Evolutionary conservation across 2,329 filamentous ascomycete genomes (phyloP), one percentile per base, ranked within the genome.

Genomic region (Leptographium flavum): DNA sequence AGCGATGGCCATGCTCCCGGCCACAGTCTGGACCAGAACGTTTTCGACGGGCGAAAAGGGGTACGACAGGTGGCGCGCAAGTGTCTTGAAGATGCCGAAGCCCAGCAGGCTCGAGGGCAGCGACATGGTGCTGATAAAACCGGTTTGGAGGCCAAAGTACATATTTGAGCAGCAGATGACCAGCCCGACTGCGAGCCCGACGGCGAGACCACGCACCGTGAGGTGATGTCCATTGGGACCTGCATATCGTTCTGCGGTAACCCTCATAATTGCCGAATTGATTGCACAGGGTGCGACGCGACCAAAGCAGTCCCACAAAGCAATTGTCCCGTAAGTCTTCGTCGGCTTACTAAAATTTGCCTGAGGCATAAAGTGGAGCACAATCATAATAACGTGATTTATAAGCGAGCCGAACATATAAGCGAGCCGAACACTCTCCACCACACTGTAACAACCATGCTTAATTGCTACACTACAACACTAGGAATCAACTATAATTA

Each of bases 141-240:
- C 61, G 3, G 58, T 61, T 45, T 53, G 51, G 28, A 98, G 70
- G n/a, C 92, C 92, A 60, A 98, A 98, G 63, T 96, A 98, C 70
- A 93, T 95, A 60, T 98, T 98, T 43, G 86, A 93, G 60, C 94
- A 94, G 58, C 85, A 92, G 57, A 96, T 94, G 45, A 96, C 70
- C 5, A 92, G 76, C 35, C 92, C 92, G 51, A 98, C 92, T 4
- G 76, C 67, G 6, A 94, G 69, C 15, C 92, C 92, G 25, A 85
- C 86, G 5, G 78, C 58, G 33, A 96, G 71, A 42, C 87, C 87
- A 46, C 92, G 81, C 23, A 81, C 47, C 1, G 92, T 96, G 64
- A 98, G 95, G 65, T 87, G 87, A 39, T 75, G 75, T 13, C 49
- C 61, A 46, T 39, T 39, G 17, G 50, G 50, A 37, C 50, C 22